phyloP scores from a whole-genome alignment of 129 eudicot genomes.

The Flaveria robusta region DNA sequence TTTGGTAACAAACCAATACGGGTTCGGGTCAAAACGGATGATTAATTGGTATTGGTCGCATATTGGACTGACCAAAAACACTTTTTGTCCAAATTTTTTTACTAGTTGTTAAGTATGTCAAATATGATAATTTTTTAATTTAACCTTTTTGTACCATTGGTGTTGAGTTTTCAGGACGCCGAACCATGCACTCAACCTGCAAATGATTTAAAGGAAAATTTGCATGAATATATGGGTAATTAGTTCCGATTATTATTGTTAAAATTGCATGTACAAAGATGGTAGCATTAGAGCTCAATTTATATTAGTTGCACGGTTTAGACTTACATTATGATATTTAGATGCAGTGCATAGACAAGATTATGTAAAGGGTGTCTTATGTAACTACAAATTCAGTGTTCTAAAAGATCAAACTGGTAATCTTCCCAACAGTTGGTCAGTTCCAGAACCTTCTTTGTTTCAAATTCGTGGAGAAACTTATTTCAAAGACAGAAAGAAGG shows the following conservation, averaged over 20 bases:
- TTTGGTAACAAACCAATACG: neutral
- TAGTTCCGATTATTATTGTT: neutral
- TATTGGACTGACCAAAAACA: neutral
- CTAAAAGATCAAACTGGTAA: constrained; percentile 58
- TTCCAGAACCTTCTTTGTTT: constrained; percentile 59
- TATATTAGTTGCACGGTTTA: neutral
- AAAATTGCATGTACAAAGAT: constrained; percentile 38
- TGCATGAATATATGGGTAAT: constrained; percentile 29
- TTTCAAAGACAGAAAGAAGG: constrained; percentile 66
- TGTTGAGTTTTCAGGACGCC: constrained; percentile 32
- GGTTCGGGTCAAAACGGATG: neutral
- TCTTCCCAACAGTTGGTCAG: constrained; percentile 63
- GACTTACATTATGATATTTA: neutral
- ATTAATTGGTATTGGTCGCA: neutral
- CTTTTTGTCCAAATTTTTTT: neutral
- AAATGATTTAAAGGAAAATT: constrained; percentile 36
- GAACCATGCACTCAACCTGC: neutral
- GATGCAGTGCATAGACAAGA: constrained; percentile 1
- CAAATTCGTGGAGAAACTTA: constrained; percentile 62
- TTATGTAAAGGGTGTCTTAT: constrained; percentile 36
- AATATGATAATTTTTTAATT: neutral
- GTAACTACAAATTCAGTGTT: constrained; percentile 48
- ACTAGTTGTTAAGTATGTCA: neutral
- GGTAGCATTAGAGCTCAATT: neutral
- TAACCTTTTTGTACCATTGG: neutral